These are phyloP conservation scores for Picea abies DNA, from an alignment of 83 land plant species.

Conservation along the genomic window DNA sequence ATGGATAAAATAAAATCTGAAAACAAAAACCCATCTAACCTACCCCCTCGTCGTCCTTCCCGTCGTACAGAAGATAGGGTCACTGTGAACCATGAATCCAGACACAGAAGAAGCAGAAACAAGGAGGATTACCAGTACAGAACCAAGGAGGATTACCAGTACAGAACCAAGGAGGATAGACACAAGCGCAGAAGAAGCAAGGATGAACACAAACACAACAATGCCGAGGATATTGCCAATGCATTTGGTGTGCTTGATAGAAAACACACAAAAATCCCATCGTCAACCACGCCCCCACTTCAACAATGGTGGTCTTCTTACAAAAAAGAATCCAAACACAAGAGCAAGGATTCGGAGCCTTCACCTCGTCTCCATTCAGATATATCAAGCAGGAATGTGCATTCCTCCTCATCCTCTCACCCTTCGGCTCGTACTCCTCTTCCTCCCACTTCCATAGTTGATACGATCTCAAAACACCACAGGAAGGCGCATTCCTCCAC, in stretches of 20 bases:
- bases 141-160: not conserved
- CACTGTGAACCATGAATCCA: not conserved
- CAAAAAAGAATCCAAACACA: not conserved
- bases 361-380: not conserved
- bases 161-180: not conserved
- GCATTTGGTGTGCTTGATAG: slow-evolving; percentile 12
- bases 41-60: slow-evolving; percentile 1
- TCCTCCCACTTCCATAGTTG: not conserved
- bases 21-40: not conserved
- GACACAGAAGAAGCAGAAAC: not conserved
- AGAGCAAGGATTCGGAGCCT: slow-evolving; percentile 8
- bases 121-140: not conserved
- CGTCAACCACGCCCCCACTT: not conserved
- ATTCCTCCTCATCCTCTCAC: not conserved
- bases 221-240: slow-evolving; percentile 5
- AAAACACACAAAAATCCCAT: not conserved
- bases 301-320: slow-evolving; percentile 10
- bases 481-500: not conserved
- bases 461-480: not conserved
- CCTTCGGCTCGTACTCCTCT: not conserved
- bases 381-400: not conserved
- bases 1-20: not conserved
- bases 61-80: not conserved
- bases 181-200: slow-evolving; percentile 6
- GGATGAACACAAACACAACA: not conserved